Percentiles rank a stretch among this genome's conserved stretches.
phyloP scores from a whole-genome alignment of 1,284 basidiomycete species.

The Trametes sp. region DNA sequence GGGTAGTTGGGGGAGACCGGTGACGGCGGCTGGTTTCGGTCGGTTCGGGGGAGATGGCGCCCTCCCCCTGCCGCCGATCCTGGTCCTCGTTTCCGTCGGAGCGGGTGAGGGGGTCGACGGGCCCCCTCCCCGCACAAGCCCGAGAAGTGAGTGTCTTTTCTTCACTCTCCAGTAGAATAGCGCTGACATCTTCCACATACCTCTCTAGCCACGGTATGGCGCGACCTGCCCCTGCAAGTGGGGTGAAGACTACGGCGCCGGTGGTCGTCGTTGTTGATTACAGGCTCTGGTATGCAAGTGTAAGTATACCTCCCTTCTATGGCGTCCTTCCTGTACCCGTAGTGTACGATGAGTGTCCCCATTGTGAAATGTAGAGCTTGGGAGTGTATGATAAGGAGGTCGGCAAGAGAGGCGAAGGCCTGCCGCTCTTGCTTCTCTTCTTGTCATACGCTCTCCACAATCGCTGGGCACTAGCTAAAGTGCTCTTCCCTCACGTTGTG shows the following conservation, averaged over 20 bases:
- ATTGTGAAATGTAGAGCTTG: no score
- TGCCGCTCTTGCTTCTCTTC: background rate
- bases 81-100: conserved; percentile 9
- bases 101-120: conserved; percentile 16
- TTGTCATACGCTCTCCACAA: background rate
- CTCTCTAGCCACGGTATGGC: background rate
- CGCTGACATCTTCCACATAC: background rate
- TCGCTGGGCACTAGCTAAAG: no score
- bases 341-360: no score
- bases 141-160: conserved; percentile 8
- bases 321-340: no score
- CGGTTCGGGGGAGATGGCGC: conserved; percentile 12
- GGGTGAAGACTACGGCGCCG: background rate
- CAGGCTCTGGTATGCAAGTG: no score
- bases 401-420: background rate
- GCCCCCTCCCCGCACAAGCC: conserved; percentile 13
- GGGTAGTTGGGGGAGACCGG: background rate
- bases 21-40: conserved; percentile 1
- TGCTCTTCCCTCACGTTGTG: no score
- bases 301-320: no score
- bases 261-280: no score
- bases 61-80: background rate
- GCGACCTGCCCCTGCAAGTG: background rate
- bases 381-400: background rate
- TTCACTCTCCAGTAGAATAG: conserved; percentile 35